Evolutionary conservation across 306 rosid genomes (phyloP).

Genomic region (Crotalaria pallida): DNA sequence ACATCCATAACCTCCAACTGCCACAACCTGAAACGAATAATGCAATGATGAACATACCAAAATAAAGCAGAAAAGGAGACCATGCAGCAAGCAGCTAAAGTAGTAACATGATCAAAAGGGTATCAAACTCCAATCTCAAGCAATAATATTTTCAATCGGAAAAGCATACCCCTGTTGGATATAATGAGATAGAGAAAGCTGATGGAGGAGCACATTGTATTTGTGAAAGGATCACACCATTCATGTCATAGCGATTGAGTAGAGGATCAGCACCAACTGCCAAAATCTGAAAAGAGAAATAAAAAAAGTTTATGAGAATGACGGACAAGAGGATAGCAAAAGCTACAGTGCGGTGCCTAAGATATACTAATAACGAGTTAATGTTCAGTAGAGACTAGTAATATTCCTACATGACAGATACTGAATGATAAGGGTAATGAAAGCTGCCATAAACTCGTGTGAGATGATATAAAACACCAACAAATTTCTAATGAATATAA

Average conservation of each 20-base stretch:
- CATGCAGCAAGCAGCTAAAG: background rate
- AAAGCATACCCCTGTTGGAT: slow-evolving; percentile 69
- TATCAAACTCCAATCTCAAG: background rate
- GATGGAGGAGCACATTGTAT: slow-evolving; percentile 86
- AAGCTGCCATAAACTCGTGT: background rate
- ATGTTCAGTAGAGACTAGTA: background rate
- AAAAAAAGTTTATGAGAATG: background rate
- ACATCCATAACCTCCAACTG: slow-evolving; percentile 89
- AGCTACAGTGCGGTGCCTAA: background rate
- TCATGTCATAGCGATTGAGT: slow-evolving; percentile 70
- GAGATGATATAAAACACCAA: background rate
- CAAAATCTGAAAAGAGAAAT: slow-evolving; percentile 47
- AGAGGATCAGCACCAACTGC: slow-evolving; percentile 84
- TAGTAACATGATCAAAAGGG: background rate
- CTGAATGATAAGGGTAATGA: background rate
- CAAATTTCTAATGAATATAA: background rate
- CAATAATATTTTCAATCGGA: background rate
- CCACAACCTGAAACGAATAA: slow-evolving; percentile 55
- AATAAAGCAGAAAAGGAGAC: slow-evolving; percentile 16
- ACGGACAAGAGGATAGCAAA: background rate
- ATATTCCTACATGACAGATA: background rate
- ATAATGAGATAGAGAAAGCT: slow-evolving; percentile 67
- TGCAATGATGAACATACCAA: slow-evolving; percentile 6
- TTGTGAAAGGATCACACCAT: slow-evolving; percentile 73
- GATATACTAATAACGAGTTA: background rate